phyloP scores from a whole-genome alignment of 2,329 filamentous ascomycete species.

The Paradendryphiella salina region DNA sequence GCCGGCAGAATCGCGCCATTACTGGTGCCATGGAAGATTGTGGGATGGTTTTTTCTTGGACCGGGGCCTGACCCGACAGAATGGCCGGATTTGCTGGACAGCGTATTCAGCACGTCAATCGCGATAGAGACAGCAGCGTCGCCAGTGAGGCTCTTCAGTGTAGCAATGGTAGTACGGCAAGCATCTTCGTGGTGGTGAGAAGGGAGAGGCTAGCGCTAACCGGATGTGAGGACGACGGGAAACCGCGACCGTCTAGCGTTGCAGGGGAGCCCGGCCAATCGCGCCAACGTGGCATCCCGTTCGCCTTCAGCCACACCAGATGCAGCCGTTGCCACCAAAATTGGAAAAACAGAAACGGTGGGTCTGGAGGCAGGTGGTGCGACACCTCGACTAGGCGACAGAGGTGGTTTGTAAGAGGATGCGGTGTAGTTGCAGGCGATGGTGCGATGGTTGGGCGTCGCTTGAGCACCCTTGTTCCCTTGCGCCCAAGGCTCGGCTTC shows the following conservation, averaged over 20 bases:
- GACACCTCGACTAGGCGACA: neutral
- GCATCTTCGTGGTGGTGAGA: neutral
- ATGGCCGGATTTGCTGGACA: slow-evolving; percentile 3
- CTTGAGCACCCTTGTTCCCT: neutral
- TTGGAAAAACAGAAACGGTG: neutral
- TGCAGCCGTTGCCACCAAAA: neutral
- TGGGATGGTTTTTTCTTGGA: neutral
- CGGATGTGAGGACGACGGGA: neutral
- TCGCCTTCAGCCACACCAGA: neutral
- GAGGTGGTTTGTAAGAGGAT: neutral
- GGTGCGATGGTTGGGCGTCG: neutral
- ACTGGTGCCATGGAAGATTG: slow-evolving; percentile 5
- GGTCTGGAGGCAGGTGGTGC: neutral
- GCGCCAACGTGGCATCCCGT: slow-evolving; percentile 6
- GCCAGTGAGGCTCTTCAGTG: slow-evolving; percentile 7
- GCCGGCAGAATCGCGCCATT: slow-evolving; percentile 3
- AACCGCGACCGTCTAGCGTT: neutral
- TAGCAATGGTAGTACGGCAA: neutral
- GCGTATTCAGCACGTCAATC: slow-evolving; percentile 5
- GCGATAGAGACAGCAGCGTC: neutral
- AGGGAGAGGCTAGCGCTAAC: neutral
- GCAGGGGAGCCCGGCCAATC: slow-evolving; percentile 11
- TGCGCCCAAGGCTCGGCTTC: slow-evolving; percentile 1
- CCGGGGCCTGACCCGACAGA: neutral
- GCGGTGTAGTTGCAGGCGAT: neutral